Conservation (phyloP, 306 rosid species). For the Rosa rugosa region DNA sequence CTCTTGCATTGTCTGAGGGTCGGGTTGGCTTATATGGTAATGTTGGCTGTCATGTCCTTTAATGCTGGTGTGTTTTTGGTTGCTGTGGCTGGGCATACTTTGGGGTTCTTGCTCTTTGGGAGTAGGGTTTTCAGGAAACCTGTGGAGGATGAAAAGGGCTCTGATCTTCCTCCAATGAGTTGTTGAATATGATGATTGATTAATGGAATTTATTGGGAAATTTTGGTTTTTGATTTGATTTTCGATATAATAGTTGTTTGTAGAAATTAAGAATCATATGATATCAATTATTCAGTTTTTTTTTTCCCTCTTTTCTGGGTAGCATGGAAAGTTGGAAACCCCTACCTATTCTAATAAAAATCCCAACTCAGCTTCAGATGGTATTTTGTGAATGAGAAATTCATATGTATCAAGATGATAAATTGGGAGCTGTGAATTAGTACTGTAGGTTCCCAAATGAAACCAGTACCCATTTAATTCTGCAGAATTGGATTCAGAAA, state of each 20-base stretch:
- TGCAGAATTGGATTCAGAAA: not conserved
- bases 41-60: conserved; percentile 90
- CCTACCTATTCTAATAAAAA: not conserved
- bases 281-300: no score
- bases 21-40: conserved; percentile 64
- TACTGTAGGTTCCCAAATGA: not conserved
- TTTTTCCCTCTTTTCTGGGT: not conserved
- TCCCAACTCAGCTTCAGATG: no score
- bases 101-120: conserved; percentile 61
- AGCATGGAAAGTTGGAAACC: not conserved
- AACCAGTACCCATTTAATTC: not conserved
- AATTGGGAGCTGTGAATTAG: not conserved
- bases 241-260: not conserved
- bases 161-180: conserved; percentile 54
- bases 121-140: conserved; percentile 43
- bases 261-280: not conserved
- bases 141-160: conserved; percentile 1
- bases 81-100: conserved; percentile 62
- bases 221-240: not conserved
- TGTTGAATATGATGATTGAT: conserved; percentile 36
- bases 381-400: not conserved
- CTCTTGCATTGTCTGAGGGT: conserved; percentile 49
- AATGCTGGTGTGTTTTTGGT: conserved; percentile 69
- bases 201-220: not conserved
- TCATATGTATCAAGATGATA: not conserved